Percentiles rank a stretch among this genome's conserved stretches.
phyloP scores from a whole-genome alignment of 257 asterid species.

The Nicotiana noctiflora region DNA sequence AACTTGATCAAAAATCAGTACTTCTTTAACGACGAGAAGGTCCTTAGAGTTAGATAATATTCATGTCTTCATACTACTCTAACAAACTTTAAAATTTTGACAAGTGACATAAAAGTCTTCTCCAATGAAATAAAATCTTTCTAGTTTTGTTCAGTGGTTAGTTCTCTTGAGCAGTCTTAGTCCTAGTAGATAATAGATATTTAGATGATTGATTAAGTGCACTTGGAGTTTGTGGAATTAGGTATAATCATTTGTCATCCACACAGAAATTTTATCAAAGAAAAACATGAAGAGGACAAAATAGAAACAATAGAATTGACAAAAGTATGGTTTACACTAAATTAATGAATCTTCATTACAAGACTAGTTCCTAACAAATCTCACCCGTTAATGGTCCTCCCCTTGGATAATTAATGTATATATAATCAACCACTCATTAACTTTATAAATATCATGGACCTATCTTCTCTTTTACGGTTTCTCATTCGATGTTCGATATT shows the following conservation, averaged over 20 bases:
- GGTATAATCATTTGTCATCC: conserved; percentile 39
- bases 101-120: no score
- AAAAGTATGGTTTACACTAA: conserved; percentile 33
- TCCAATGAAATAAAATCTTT: not conserved
- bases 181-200: not conserved
- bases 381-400: conserved; percentile 16
- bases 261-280: conserved; percentile 15
- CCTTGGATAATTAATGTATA: not conserved
- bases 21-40: no score
- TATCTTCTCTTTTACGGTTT: not conserved
- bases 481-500: no score
- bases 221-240: conserved; percentile 25
- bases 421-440: not conserved
- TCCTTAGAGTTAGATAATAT: not conserved
- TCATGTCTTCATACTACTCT: not conserved
- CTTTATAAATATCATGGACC: not conserved
- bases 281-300: conserved; percentile 45
- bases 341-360: conserved; percentile 16
- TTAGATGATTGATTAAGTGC: conserved; percentile 20
- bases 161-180: conserved; percentile 2
- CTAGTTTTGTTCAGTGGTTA: not conserved
- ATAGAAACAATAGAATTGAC: conserved; percentile 20
- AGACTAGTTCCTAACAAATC: conserved; percentile 50
- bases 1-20: not conserved
- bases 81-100: no score